Evolutionary conservation across 2,329 filamentous ascomycete genomes (phyloP).

Genomic region (Aschersonia sp.): DNA sequence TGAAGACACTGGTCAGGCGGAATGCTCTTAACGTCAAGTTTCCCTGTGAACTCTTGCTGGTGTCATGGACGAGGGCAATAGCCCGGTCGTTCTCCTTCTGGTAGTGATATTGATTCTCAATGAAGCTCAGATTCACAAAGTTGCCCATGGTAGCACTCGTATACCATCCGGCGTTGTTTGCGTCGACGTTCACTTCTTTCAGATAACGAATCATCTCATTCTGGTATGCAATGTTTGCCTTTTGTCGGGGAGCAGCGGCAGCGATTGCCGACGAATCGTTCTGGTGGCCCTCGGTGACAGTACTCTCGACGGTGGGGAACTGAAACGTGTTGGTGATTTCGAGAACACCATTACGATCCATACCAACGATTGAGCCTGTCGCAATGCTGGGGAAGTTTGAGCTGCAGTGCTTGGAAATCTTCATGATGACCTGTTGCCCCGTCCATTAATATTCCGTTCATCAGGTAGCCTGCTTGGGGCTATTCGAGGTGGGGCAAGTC

Average conservation of each 20-base stretch:
- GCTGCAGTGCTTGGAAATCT: conserved; percentile 92
- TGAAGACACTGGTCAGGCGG: conserved; percentile 74
- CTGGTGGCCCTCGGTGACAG: conserved; percentile 56
- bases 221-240: conserved; percentile 79
- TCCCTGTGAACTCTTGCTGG: conserved; percentile 87
- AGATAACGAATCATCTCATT: conserved; percentile 94
- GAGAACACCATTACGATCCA: conserved; percentile 70
- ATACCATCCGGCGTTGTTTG: conserved; percentile 97
- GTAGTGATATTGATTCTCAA: conserved; percentile 97
- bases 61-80: conserved; percentile 84
- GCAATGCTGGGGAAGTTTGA: conserved; percentile 76
- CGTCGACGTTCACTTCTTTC: conserved; percentile 95
- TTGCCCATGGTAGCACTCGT: conserved; percentile 98
- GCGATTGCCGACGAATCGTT: conserved; percentile 63
- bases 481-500: conserved; percentile 18
- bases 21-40: conserved; percentile 82
- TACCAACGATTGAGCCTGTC: conserved; percentile 82
- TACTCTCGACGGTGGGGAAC: conserved; percentile 71
- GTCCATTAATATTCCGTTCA: conserved; percentile 8
- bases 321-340: conserved; percentile 93
- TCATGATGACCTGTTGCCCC: conserved; percentile 66
- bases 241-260: conserved; percentile 79
- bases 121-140: conserved; percentile 86
- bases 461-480: conserved; percentile 8
- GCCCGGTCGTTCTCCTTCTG: conserved; percentile 88